Evolutionary conservation across 805 yeast species (phyloP).

Genomic region (Limtongia smithiae): DNA sequence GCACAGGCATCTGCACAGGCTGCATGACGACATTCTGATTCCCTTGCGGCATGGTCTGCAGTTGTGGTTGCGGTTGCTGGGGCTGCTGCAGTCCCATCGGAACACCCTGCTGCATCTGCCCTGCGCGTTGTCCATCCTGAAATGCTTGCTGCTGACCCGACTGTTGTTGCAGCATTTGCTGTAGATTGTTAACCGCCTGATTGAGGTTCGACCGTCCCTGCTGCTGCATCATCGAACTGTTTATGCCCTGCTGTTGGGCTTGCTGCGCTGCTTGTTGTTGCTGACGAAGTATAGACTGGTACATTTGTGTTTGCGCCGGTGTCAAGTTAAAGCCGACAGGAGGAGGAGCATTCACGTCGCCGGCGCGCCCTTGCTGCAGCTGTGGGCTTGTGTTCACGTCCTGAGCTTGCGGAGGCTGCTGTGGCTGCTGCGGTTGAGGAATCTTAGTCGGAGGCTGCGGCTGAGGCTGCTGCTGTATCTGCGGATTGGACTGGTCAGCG

Average conservation of each 20-base stretch:
- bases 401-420: constrained; percentile 8
- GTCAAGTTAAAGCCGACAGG: too few species aligned
- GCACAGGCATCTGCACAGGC: neutral
- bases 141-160: neutral
- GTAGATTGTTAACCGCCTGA: neutral
- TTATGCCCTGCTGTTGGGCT: neutral
- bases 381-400: neutral
- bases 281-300: constrained; percentile 4
- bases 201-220: too few species aligned
- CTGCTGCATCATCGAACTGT: too few species aligned
- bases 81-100: constrained; percentile 16
- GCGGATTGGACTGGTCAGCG: constrained; percentile 1
- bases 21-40: constrained; percentile 1
- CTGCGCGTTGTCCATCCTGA: neutral
- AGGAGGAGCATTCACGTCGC: too few species aligned
- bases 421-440: constrained; percentile 13
- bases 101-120: constrained; percentile 7
- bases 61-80: constrained; percentile 10
- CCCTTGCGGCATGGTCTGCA: constrained; percentile 9
- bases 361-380: neutral
- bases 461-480: constrained; percentile 7
- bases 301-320: neutral
- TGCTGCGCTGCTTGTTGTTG: constrained; percentile 12
- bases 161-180: constrained; percentile 3
- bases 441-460: constrained; percentile 1